Percentiles rank a stretch among this genome's conserved stretches.
Conservation (phyloP, 2,329 filamentous ascomycete species). For the Monilinia polystroma region DNA sequence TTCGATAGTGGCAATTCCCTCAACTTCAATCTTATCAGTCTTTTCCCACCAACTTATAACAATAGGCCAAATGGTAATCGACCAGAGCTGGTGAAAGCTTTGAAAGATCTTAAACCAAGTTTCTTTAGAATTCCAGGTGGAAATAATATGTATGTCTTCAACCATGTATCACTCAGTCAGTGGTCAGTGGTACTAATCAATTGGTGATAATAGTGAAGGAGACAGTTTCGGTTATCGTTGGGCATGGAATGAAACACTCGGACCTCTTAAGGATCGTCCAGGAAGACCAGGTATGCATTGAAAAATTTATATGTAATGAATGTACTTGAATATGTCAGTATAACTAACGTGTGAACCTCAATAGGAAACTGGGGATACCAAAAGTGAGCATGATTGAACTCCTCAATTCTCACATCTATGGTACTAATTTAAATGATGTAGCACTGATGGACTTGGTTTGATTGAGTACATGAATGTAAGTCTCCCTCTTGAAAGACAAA, state of each 20-base stretch:
- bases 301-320: background rate
- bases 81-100: conserved; percentile 52
- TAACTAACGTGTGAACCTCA: background rate
- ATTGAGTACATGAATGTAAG: conserved; percentile 49
- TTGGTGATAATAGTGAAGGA: conserved; percentile 32
- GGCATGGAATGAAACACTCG: conserved; percentile 46
- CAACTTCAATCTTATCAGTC: conserved; percentile 57
- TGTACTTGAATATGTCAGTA: background rate
- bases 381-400: conserved; percentile 1
- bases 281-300: conserved; percentile 46
- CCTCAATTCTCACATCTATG: conserved; percentile 1
- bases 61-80: conserved; percentile 55
- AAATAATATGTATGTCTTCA: conserved; percentile 52
- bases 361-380: conserved; percentile 27
- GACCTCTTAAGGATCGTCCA: conserved; percentile 41
- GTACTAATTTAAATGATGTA: conserved; percentile 29
- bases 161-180: background rate
- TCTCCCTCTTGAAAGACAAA: background rate
- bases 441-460: conserved; percentile 51
- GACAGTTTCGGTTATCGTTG: conserved; percentile 34
- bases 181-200: conserved; percentile 34
- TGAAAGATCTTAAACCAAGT: conserved; percentile 52
- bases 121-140: conserved; percentile 65
- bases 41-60: conserved; percentile 62
- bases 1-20: conserved; percentile 48